Evolutionary conservation across 306 rosid species (phyloP).

Genomic region (Lathyrus oleraceus): DNA sequence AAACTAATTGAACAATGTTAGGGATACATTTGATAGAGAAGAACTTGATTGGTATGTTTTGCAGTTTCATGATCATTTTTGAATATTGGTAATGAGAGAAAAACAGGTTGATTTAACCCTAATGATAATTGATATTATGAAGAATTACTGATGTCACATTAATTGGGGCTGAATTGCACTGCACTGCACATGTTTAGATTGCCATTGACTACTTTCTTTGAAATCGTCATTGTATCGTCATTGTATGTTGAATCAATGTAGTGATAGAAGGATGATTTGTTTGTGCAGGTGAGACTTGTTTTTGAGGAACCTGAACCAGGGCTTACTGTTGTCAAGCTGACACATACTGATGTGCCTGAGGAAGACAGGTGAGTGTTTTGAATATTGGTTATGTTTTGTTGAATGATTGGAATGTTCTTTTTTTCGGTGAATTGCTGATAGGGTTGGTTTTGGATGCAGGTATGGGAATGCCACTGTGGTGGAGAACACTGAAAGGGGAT

Average conservation of each 20-base stretch:
- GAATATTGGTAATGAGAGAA: neutral
- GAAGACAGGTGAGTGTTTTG: slow-evolving; percentile 73
- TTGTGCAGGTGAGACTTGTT: slow-evolving; percentile 72
- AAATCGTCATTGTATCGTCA: neutral
- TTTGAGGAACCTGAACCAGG: slow-evolving; percentile 91
- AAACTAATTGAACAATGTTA: neutral
- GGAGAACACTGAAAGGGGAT: slow-evolving; percentile 97
- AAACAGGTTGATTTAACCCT: neutral
- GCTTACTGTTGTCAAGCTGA: slow-evolving; percentile 67
- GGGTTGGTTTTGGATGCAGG: slow-evolving; percentile 45
- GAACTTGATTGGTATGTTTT: neutral
- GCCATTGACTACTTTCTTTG: neutral
- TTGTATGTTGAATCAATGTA: neutral
- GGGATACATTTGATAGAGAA: neutral
- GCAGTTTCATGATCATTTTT: neutral
- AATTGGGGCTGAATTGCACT: neutral
- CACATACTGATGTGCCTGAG: slow-evolving; percentile 81
- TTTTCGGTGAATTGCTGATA: neutral
- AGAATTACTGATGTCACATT: neutral
- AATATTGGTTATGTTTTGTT: neutral
- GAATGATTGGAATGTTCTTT: neutral
- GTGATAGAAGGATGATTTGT: neutral
- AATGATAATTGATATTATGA: neutral
- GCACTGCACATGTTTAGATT: too few species aligned
- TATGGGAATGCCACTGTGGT: slow-evolving; percentile 94